Conservation (phyloP, 139 green algal genomes). For the Chlorella sp. region DNA sequence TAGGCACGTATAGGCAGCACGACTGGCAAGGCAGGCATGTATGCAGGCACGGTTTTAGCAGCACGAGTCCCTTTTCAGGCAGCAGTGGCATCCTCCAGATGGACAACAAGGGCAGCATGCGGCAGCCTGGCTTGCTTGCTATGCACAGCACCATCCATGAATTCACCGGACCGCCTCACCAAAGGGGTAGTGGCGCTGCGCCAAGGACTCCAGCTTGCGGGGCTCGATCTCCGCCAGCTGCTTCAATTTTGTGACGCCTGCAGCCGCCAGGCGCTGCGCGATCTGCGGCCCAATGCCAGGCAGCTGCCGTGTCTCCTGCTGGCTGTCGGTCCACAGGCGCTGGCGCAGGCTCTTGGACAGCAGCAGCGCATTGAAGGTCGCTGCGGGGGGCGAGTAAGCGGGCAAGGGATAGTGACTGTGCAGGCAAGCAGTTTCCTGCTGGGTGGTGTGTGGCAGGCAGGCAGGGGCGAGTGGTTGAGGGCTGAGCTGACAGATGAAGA, state of each 20-base stretch:
- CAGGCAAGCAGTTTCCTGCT: not conserved
- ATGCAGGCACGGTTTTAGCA: not conserved
- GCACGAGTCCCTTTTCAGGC: not conserved
- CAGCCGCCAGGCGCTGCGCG: slow-evolving; percentile 54
- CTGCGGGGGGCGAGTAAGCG: not conserved
- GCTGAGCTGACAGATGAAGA: not conserved
- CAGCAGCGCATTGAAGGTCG: slow-evolving; percentile 58
- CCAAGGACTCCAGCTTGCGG: slow-evolving; percentile 63
- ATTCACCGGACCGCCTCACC: slow-evolving; percentile 21
- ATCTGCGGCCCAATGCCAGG: slow-evolving; percentile 16
- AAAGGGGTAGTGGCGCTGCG: slow-evolving; percentile 75
- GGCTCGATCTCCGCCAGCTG: slow-evolving; percentile 61
- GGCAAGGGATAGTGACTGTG: not conserved
- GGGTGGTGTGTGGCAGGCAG: too few relatives aligned
- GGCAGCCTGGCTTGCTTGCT: not conserved
- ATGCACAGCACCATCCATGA: not conserved
- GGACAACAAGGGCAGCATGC: not conserved
- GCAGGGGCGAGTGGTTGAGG: too few relatives aligned
- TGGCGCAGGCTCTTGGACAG: slow-evolving; percentile 63
- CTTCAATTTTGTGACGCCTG: slow-evolving; percentile 57
- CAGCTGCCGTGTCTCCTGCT: slow-evolving; percentile 45
- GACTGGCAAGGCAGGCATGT: not conserved
- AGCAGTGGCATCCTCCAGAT: not conserved
- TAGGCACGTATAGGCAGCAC: not conserved
- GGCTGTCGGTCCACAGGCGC: slow-evolving; percentile 68